A percentile compares a stretch with the other conserved stretches of the same genome.
Conservation (phyloP, 164 flowering plant species). For the Tinospora cordifolia region DNA sequence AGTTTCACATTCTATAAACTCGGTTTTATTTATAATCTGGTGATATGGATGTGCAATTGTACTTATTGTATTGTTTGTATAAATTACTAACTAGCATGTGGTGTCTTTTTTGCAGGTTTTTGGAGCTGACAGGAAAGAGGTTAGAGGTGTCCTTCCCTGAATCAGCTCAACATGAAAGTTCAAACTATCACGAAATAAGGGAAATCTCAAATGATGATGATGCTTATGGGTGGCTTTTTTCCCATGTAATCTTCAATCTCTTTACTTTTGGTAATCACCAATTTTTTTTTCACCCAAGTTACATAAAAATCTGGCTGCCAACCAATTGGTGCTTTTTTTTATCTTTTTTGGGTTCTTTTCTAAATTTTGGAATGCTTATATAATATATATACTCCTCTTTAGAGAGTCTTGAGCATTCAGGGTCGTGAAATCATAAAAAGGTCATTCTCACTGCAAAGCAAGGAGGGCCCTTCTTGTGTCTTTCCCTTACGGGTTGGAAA, state of each 20-base stretch:
- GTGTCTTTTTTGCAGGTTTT: constrained; percentile 38
- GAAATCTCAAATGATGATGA: not conserved
- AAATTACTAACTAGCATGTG: not conserved
- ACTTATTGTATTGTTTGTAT: not conserved
- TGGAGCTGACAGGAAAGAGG: constrained; percentile 79
- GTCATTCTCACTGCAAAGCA: too few species aligned
- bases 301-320: not conserved
- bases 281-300: not conserved
- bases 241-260: not conserved
- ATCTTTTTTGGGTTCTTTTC: too few species aligned
- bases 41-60: not conserved
- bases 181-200: not conserved
- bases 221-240: too few species aligned
- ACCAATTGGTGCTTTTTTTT: not conserved
- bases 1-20: not conserved
- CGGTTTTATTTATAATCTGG: not conserved
- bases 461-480: too few species aligned
- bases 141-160: constrained; percentile 55
- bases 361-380: too few species aligned
- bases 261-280: not conserved
- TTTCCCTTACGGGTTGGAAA: too few species aligned
- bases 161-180: not conserved
- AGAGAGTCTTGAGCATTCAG: too few species aligned
- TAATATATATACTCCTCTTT: too few species aligned
- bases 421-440: too few species aligned